Evolutionary conservation across 768 basidiomycete species (phyloP), one percentile per base, ranked within the genome.

Genomic region (Baorangia bicolor): DNA sequence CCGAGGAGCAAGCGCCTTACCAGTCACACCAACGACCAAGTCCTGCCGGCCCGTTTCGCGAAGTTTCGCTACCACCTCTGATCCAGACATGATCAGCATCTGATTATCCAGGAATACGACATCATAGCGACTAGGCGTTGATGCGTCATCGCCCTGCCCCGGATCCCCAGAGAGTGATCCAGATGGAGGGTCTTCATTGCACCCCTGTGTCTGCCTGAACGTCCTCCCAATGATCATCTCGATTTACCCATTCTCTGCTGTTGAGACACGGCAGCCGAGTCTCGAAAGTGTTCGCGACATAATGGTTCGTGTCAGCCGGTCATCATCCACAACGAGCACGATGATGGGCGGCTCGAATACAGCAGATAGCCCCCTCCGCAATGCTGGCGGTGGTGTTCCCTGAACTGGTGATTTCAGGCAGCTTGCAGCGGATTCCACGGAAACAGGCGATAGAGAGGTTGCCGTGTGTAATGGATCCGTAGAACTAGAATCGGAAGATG

Each of bases 301-400:
- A 56, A 94, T 74, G 48, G 81, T 85, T 48, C 92, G 81, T 49
- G 93, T 94, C 51, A 94, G 70, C 12, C 78, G 71, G 69, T 95
- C 93, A 64, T 94, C 90, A 62, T 93, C 92, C 0, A 93, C 92
- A 4, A 93, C 89, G 20, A 92, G 77, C 43, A 90, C 89, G 14
- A 78, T 77, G 61, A 92, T 66, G 9, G 78, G 80, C 6, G 77
- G 70, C 50, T 84, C 82, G 39, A 84, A 77, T 37, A 71, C 46
- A 14, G 14, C 27, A 25, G 58, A 44, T n/a, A 21, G 9, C 2
- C 53, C 59, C 49, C 55, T 57, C 28, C 55, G 58, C 47, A 55
- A 51, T 9, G 56, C 40, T 4, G 65, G 57, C 8, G 51, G 35
- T 20, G 51, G 49, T 14, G 54, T 46, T 28, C 39, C 58, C 31